Conservation (phyloP, 169 alveolate species). For the Perkinsus olseni region DNA sequence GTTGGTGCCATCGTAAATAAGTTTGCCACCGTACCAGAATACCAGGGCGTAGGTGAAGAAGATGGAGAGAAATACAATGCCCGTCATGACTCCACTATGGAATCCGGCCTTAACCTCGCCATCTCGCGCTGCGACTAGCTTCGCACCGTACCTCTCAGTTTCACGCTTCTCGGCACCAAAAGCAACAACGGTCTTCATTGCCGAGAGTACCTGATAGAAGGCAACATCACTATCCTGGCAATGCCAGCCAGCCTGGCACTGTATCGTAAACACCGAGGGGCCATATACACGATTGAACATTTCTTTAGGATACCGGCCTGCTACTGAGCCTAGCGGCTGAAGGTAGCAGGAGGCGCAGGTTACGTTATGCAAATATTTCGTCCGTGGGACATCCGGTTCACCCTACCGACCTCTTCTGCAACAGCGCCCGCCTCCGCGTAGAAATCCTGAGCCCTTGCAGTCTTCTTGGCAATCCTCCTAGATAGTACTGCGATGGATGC, state of each 20-base stretch:
- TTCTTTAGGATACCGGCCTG: too few species aligned
- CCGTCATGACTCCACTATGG: conserved; percentile 36
- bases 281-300: too few species aligned
- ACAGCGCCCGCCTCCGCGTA: conserved; percentile 37
- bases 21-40: conserved; percentile 43
- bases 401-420: conserved; percentile 30
- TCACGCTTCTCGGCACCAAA: conserved; percentile 35
- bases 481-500: conserved; percentile 22
- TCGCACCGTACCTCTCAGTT: conserved; percentile 13
- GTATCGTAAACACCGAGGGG: too few species aligned
- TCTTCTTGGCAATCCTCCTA: conserved; percentile 17
- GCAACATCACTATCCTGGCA: too few species aligned
- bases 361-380: conserved; percentile 14
- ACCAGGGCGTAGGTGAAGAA: conserved; percentile 35
- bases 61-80: conserved; percentile 22
- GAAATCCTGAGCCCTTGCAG: conserved; percentile 7
- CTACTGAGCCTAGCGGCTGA: too few species aligned
- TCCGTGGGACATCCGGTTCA: background rate
- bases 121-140: conserved; percentile 26
- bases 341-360: conserved; percentile 44
- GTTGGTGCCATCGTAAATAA: conserved; percentile 13
- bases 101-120: conserved; percentile 30
- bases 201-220: conserved; percentile 36
- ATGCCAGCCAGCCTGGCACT: too few species aligned
- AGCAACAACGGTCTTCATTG: conserved; percentile 37